A percentile compares a stretch with the other conserved stretches of the same genome.
These are phyloP conservation scores for Xylaria bambusicola DNA, from an alignment of 495 filamentous ascomycete species.

Conservation along the genomic window DNA sequence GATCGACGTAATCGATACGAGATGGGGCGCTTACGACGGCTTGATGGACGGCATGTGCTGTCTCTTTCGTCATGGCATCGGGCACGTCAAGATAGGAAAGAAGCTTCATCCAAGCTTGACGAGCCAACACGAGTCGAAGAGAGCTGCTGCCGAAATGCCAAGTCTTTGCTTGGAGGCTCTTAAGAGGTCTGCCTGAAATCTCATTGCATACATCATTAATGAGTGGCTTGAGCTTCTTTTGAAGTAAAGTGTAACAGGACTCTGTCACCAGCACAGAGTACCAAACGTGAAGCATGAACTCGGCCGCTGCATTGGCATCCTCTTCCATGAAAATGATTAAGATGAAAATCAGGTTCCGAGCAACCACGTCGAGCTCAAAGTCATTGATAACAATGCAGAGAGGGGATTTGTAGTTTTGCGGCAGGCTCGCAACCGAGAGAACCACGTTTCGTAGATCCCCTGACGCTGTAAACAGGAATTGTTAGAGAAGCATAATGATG, in stretches of 20 bases:
- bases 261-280: slow-evolving; percentile 2
- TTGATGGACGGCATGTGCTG: slow-evolving; percentile 21
- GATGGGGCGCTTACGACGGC: slow-evolving; percentile 21
- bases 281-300: slow-evolving; percentile 3
- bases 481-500: slow-evolving; percentile 34
- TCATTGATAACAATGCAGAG: slow-evolving; percentile 9
- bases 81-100: slow-evolving; percentile 24
- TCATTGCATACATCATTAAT: slow-evolving; percentile 19
- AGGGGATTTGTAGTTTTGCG: background rate
- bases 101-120: slow-evolving; percentile 22
- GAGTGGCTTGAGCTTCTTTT: slow-evolving; percentile 6
- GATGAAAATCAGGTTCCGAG: slow-evolving; percentile 6
- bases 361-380: background rate
- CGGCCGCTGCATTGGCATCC: background rate
- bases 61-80: slow-evolving; percentile 9
- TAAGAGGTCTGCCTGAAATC: slow-evolving; percentile 15
- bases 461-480: slow-evolving; percentile 33
- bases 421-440: background rate
- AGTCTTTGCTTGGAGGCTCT: slow-evolving; percentile 14
- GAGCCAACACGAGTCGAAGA: slow-evolving; percentile 21
- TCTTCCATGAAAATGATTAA: slow-evolving; percentile 1
- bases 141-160: slow-evolving; percentile 22
- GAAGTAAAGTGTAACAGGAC: slow-evolving; percentile 1
- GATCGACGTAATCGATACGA: slow-evolving; percentile 26
- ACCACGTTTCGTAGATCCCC: slow-evolving; percentile 2